These are phyloP conservation scores for Dryas integrifolia DNA, from an alignment of 331 rosid genomes.

Conservation along the genomic window DNA sequence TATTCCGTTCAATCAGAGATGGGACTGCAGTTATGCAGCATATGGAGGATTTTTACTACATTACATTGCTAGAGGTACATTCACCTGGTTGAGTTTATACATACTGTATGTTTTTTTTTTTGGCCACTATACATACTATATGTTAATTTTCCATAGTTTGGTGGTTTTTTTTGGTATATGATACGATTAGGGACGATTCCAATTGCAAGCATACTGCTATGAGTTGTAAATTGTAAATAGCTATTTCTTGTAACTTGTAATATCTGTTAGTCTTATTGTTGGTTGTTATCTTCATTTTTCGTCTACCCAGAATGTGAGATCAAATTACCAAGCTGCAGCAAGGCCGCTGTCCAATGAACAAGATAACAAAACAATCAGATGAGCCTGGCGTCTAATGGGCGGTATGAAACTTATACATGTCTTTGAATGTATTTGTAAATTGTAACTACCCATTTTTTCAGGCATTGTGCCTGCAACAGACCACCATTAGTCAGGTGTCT, in stretches of 20 bases:
- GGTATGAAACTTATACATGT: neutral
- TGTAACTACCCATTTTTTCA: neutral
- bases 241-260: neutral
- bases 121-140: neutral
- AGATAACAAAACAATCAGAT: slow-evolving; percentile 28
- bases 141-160: neutral
- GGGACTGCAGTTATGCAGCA: slow-evolving; percentile 97
- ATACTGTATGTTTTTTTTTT: neutral
- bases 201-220: neutral
- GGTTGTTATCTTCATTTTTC: slow-evolving; percentile 7
- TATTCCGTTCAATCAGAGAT: slow-evolving; percentile 90
- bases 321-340: slow-evolving; percentile 62
- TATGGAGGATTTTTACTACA: slow-evolving; percentile 97
- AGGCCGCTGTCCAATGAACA: slow-evolving; percentile 34
- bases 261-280: neutral
- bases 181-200: neutral
- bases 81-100: neutral
- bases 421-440: neutral
- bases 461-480: neutral
- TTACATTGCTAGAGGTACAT: slow-evolving; percentile 79
- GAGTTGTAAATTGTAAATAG: neutral
- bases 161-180: neutral
- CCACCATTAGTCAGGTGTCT: neutral
- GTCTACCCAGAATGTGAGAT: slow-evolving; percentile 60
- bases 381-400: slow-evolving; percentile 12